Conservation (phyloP, 2,329 filamentous ascomycete genomes). For the Botrytis squamosa region DNA sequence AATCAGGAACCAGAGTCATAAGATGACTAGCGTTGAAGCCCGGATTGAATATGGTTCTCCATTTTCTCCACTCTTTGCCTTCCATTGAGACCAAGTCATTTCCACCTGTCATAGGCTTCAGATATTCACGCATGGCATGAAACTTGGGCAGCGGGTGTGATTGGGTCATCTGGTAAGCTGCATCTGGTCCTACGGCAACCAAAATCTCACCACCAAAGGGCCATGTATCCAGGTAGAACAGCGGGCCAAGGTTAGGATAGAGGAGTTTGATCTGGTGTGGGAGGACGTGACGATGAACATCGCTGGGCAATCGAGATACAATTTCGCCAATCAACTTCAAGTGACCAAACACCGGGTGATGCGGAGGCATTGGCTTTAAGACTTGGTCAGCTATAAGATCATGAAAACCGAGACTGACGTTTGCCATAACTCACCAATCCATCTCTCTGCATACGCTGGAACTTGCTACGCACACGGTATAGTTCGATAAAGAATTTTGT, state of each 20-base stretch:
- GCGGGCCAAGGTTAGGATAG: background rate
- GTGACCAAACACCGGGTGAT: background rate
- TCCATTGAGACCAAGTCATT: background rate
- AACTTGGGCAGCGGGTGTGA: background rate
- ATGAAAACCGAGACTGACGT: background rate
- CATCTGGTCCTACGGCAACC: background rate
- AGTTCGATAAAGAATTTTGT: background rate
- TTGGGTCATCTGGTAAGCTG: conserved; percentile 2
- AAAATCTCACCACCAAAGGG: background rate
- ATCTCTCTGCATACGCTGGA: background rate
- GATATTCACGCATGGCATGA: background rate
- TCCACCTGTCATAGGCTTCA: background rate
- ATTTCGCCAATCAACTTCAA: background rate
- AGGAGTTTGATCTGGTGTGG: background rate
- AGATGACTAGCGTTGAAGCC: background rate
- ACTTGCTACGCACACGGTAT: background rate
- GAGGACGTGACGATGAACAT: background rate
- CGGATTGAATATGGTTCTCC: background rate
- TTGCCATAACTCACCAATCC: background rate
- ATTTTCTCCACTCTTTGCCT: background rate
- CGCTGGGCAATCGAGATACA: background rate
- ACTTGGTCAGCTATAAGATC: background rate
- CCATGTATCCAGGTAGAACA: conserved; percentile 1
- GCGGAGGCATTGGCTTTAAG: background rate
- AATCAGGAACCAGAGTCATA: conserved; percentile 4